A percentile compares a stretch with the other conserved stretches of the same genome.
phyloP scores from a whole-genome alignment of 345 rosid species.

The Corymbia maculata region DNA sequence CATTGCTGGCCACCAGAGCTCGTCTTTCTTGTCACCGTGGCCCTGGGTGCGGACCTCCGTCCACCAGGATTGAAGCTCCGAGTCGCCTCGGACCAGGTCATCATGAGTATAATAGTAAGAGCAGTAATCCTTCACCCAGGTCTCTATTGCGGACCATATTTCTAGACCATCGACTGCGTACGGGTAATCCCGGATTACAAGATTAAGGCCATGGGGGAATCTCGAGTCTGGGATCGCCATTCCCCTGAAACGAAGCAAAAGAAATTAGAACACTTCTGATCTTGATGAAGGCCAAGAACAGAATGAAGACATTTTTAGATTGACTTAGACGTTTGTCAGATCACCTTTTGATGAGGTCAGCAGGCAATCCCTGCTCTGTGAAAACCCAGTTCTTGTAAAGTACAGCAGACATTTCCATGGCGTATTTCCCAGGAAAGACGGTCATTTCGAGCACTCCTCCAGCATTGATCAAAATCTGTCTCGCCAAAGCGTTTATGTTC shows the following conservation, averaged over 20 bases:
- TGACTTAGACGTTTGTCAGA: neutral
- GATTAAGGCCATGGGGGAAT: constrained; percentile 47
- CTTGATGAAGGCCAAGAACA: neutral
- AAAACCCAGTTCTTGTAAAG: constrained; percentile 70
- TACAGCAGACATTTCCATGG: constrained; percentile 75
- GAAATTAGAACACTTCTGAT: neutral
- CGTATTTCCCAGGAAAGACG: constrained; percentile 63
- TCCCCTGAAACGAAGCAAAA: constrained; percentile 37
- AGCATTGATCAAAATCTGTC: constrained; percentile 79
- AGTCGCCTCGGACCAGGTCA: constrained; percentile 41
- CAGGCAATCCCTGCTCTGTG: constrained; percentile 77
- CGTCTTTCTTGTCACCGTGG: constrained; percentile 69
- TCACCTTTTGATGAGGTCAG: constrained; percentile 72
- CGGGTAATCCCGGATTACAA: constrained; percentile 81
- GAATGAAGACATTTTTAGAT: neutral
- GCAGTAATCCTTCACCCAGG: constrained; percentile 80
- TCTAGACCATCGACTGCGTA: constrained; percentile 89
- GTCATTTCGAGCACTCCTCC: constrained; percentile 69
- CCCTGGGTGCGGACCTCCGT: constrained; percentile 52
- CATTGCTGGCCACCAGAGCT: constrained; percentile 82
- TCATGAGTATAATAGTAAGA: constrained; percentile 55
- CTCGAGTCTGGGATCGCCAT: constrained; percentile 51
- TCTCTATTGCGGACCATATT: constrained; percentile 82
- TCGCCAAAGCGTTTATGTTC: constrained; percentile 79
- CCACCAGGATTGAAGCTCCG: constrained; percentile 93